phyloP scores from a whole-genome alignment of 163 green algal genomes.

The Scenedesmus sp. region DNA sequence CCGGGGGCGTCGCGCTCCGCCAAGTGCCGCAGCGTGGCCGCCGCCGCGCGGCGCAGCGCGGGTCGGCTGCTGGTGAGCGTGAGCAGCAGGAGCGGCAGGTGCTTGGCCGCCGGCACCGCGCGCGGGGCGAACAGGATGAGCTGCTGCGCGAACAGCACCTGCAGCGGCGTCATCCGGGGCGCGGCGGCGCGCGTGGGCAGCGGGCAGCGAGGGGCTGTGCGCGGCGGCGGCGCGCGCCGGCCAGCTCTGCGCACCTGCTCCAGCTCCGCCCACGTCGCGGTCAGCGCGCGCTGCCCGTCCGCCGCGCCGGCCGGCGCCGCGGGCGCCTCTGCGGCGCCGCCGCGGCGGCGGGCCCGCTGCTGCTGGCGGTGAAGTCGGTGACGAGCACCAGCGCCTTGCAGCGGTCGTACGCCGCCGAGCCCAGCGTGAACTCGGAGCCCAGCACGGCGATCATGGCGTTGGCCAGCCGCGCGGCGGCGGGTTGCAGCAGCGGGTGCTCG shows the following conservation, averaged over 20 bases:
- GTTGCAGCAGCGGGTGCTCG: constrained; percentile 62
- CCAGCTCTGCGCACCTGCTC: constrained; percentile 43
- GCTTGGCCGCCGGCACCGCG: constrained; percentile 70
- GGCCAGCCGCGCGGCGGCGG: constrained; percentile 79
- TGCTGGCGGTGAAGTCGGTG: constrained; percentile 20
- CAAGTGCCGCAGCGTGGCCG: constrained; percentile 88
- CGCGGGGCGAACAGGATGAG: constrained; percentile 92
- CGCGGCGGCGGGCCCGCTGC: background rate
- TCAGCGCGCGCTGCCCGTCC: constrained; percentile 24
- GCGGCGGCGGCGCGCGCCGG: no score
- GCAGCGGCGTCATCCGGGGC: no score
- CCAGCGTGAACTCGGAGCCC: constrained; percentile 86
- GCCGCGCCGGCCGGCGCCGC: background rate
- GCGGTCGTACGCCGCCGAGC: constrained; percentile 68
- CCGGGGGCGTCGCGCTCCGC: constrained; percentile 66
- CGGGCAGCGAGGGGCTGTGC: no score
- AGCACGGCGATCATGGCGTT: constrained; percentile 91
- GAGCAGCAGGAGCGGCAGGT: constrained; percentile 70
- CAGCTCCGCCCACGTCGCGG: constrained; percentile 33
- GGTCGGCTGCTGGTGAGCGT: constrained; percentile 78
- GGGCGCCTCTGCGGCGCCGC: background rate
- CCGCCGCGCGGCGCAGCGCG: constrained; percentile 77
- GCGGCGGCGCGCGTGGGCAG: no score
- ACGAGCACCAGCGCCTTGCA: constrained; percentile 75
- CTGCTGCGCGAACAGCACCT: constrained; percentile 93